Base-by-base conservation (phyloP, 2,329 filamentous ascomycete genomes). In the Exophiala sp. region DNA sequence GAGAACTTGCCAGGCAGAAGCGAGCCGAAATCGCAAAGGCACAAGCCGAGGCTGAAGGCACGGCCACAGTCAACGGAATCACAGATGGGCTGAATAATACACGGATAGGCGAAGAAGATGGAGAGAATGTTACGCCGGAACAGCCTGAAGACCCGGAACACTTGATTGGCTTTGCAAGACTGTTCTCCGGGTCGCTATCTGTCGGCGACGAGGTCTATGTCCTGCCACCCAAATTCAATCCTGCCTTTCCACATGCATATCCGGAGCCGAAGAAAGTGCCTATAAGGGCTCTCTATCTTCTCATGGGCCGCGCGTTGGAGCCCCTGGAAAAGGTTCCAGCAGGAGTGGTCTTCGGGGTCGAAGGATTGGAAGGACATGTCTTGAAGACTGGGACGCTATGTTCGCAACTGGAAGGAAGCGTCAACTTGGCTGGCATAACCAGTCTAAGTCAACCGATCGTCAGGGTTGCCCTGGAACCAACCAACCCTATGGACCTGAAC, bases 361-460 rank as follows among this genome's bases (percentile, higher is more conserved):
- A 87, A 32, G 94, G 94, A 1, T 81, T 99, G 1, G 91, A 94
- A 66, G 92, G 91, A 12, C 87, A 92, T 57, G 87, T 99, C n/a
- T 79, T 99, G 50, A 99, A 99, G 70, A 95, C 91, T 1, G 94
- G 91, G 10, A 99, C 94, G 0, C 77, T 99, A 3, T 96, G 91
- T 74, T 95, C 89, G 60, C 87, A 88, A 60, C 75, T 95, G 0
- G 86, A 90, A 45, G 94, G 94, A 12, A 85, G 89, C 5, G 85
- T 95, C 63, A 99, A 99, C 71, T 76, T 99, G 48, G 94, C 91
- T 1, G 92, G 92, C 59, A 85, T 97, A 7, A 84, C 78, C 50
- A 84, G 91, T 71, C 84, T 83, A 32, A 88, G 87, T 3, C 87
- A 92, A 50, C 94, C 94, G 1, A 99, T 99, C 59, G 94, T 99